Percentiles rank a stretch among this genome's conserved stretches.
Conservation (phyloP, 768 basidiomycete species). For the Calocera cornea region DNA sequence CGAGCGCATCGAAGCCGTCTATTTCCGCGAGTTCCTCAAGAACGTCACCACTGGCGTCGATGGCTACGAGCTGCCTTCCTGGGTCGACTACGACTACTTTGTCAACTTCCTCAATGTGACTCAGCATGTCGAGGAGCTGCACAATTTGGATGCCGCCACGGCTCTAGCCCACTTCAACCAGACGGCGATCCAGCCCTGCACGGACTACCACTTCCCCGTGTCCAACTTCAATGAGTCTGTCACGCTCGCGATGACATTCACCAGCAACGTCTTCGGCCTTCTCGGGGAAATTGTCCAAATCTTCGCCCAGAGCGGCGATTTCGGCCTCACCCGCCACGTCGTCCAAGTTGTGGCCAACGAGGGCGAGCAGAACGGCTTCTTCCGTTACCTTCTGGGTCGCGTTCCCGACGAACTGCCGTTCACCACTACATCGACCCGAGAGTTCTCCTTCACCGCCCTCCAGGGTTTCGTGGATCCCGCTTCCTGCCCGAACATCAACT, state of each 20-base stretch:
- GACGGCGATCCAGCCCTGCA: neutral
- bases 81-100: slow-evolving; percentile 3
- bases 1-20: slow-evolving; percentile 1
- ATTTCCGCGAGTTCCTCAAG: neutral
- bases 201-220: slow-evolving; percentile 9
- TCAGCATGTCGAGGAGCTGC: neutral
- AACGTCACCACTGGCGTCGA: neutral
- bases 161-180: slow-evolving; percentile 2
- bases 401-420: neutral
- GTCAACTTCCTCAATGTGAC: neutral
- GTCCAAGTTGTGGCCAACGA: slow-evolving; percentile 9
- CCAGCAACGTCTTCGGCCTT: slow-evolving; percentile 7
- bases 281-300: slow-evolving; percentile 6
- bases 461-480: neutral
- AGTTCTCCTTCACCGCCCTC: neutral
- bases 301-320: slow-evolving; percentile 7
- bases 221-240: slow-evolving; percentile 5
- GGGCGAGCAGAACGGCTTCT: slow-evolving; percentile 9
- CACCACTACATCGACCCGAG: neutral
- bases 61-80: neutral
- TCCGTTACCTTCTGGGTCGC: slow-evolving; percentile 4
- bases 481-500: neutral
- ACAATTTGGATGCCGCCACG: neutral
- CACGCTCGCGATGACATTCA: slow-evolving; percentile 10
- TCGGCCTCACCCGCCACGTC: slow-evolving; percentile 6